Base-by-base conservation (phyloP, 768 basidiomycete species). In the Lenzites betulinus region DNA sequence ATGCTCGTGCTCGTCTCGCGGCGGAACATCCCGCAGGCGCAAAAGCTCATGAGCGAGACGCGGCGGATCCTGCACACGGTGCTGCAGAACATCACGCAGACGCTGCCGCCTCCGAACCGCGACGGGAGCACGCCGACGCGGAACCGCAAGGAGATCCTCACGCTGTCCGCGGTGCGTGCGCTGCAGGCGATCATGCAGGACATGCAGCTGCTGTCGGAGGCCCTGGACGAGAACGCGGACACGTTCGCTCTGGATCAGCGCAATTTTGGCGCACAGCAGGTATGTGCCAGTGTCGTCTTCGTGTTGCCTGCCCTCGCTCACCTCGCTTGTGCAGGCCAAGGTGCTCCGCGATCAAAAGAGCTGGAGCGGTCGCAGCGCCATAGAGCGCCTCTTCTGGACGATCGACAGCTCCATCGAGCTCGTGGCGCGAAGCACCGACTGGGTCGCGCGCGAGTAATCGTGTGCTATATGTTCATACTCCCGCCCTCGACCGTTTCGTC, bases 181-280 rank as follows among this genome's bases (percentile, higher is more conserved):
- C 83, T 98, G 79, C 87, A 90, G 73, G 85, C 89, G 4, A 88
- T 95, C 47, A 72, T 95, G 60, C 87, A 90, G 67, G 96, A 98
- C 76, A 80, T 98, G 70, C 93, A 96, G 71, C 70, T 87, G 9
- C 76, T 98, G 58, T 82, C 86, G 1, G 95, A 97, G 70, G 95
- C 93, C 15, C 75, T 97, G 62, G 92, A 94, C 51, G 92, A 97
- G 69, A 92, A 95, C 67, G 86, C 92, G 9, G 93, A 94, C 59
- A 69, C 92, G 74, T 99, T 99, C 76, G 94, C 92, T 33, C 88
- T 92, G 70, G 93, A 95, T 73, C 91, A 95, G 70, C 82, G 95
- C 57, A 97, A 97, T 74, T 95, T 94, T 74, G 95, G 93, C 55
- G 95, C 97, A 58, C 97, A 99, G 72, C 97, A 97, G 87, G 93